Conservation (phyloP, 495 filamentous ascomycete genomes). For the Xylaria bambusicola region DNA sequence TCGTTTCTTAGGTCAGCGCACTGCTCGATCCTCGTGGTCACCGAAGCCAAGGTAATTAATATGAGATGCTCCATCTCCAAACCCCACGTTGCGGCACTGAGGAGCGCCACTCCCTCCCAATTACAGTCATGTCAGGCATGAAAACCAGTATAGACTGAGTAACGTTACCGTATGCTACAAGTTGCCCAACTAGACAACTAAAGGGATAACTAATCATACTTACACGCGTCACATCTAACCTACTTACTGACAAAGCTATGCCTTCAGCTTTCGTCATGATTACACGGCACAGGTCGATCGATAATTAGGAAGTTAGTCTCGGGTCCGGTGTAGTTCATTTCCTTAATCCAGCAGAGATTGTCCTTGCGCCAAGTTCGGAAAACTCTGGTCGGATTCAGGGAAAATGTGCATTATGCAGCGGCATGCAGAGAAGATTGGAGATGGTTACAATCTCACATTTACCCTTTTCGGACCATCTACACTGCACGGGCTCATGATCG, state of each 20-base stretch:
- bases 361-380: neutral
- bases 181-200: too few relatives aligned
- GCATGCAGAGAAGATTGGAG: neutral
- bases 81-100: slow-evolving; percentile 5
- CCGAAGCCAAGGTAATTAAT: slow-evolving; percentile 15
- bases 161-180: slow-evolving; percentile 5
- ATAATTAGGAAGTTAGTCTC: neutral
- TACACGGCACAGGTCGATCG: neutral
- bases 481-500: too few relatives aligned
- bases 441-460: slow-evolving; percentile 5
- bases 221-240: neutral
- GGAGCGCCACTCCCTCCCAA: neutral
- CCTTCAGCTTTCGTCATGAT: neutral
- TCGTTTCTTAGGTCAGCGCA: slow-evolving; percentile 1
- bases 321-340: neutral
- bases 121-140: neutral
- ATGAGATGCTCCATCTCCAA: slow-evolving; percentile 14
- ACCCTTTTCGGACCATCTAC: slow-evolving; percentile 1
- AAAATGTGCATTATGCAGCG: neutral
- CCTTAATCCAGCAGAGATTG: neutral
- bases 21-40: neutral
- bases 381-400: neutral
- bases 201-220: too few relatives aligned
- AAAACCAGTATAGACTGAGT: neutral
- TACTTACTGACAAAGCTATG: neutral